phyloP scores from a whole-genome alignment of 345 rosid genomes.

The rapeseed (Brassica napus) region DNA sequence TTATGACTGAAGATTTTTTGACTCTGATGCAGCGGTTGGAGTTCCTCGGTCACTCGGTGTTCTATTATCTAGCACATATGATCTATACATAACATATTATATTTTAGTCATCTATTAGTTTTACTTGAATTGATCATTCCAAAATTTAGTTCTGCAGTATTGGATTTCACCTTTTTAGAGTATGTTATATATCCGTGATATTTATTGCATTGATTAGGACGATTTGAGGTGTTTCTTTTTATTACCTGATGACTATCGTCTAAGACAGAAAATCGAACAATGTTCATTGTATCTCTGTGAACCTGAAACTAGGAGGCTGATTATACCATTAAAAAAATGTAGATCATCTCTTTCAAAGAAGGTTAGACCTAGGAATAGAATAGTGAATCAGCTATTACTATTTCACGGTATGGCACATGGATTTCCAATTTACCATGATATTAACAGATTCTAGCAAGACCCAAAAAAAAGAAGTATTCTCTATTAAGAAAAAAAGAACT shows the following conservation, averaged over 20 bases:
- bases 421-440: too few relatives aligned
- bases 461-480: too few relatives aligned
- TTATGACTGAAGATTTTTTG: too few relatives aligned
- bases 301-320: background rate
- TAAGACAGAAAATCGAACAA: too few relatives aligned
- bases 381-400: too few relatives aligned
- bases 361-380: background rate
- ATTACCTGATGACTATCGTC: background rate
- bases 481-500: too few relatives aligned
- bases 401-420: too few relatives aligned
- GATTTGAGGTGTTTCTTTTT: background rate
- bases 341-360: background rate
- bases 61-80: background rate
- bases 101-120: background rate
- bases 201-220: background rate
- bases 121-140: background rate
- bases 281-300: background rate
- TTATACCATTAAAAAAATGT: background rate
- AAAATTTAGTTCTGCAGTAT: background rate
- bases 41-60: too few relatives aligned
- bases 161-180: background rate
- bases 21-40: too few relatives aligned
- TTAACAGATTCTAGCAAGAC: too few relatives aligned
- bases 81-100: background rate
- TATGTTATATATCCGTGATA: background rate